A percentile compares a stretch with the other conserved stretches of the same genome.
phyloP scores from a whole-genome alignment of 2,329 filamentous ascomycete species.

The Cercospora beticola region DNA sequence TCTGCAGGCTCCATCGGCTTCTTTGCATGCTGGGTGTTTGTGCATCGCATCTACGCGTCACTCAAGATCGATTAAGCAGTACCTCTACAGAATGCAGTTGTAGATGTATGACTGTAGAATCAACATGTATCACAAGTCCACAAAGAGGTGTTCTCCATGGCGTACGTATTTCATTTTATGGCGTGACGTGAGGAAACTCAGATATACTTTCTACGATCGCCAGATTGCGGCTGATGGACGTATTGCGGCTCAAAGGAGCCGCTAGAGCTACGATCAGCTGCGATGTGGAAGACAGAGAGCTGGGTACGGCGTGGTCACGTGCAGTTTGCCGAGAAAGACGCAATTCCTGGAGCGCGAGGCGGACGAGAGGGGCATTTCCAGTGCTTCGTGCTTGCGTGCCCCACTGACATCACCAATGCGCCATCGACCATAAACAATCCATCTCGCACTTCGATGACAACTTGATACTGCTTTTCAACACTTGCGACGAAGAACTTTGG shows the following conservation, averaged over 20 bases:
- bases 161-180: not conserved
- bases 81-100: not conserved
- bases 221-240: not conserved
- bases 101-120: not conserved
- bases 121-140: not conserved
- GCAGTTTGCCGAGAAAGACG: conserved; percentile 2
- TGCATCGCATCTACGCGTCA: conserved; percentile 90
- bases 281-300: not conserved
- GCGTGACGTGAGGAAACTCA: not conserved
- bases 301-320: not conserved
- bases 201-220: not conserved
- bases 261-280: not conserved
- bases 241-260: not conserved
- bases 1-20: conserved; percentile 84
- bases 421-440: conserved; percentile 10
- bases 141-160: not conserved
- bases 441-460: conserved; percentile 13
- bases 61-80: conserved; percentile 85
- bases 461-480: conserved; percentile 15
- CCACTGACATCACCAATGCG: conserved; percentile 13
- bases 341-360: not conserved
- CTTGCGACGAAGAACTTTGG: not conserved
- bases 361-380: conserved; percentile 5
- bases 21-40: conserved; percentile 91
- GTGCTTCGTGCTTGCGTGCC: not conserved